Percentiles rank a stretch among this genome's conserved stretches.
These are phyloP conservation scores for Stachybotrys chartarum DNA, from an alignment of 2,329 filamentous ascomycete species.

Conservation along the genomic window DNA sequence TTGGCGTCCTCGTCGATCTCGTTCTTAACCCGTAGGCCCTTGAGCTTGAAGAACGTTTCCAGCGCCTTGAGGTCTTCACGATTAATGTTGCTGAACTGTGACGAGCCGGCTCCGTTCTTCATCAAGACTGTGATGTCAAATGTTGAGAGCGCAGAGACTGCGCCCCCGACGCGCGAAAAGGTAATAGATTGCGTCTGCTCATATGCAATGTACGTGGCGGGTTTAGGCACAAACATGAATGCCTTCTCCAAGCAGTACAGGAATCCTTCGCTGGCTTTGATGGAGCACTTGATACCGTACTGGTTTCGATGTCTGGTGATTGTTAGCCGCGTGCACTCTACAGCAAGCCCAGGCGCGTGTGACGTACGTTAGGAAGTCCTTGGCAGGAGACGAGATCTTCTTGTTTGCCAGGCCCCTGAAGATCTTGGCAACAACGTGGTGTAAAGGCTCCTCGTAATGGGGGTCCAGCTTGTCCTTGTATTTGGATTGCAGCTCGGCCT, in stretches of 20 bases:
- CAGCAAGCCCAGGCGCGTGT: neutral
- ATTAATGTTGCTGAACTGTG: constrained; percentile 99
- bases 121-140: constrained; percentile 94
- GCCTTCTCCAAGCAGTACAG: constrained; percentile 96
- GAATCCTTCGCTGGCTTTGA: constrained; percentile 98
- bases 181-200: constrained; percentile 88
- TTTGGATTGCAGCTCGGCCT: constrained; percentile 72
- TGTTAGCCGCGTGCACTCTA: neutral
- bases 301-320: constrained; percentile 71
- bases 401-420: constrained; percentile 93
- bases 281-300: constrained; percentile 97
- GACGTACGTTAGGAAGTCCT: constrained; percentile 75
- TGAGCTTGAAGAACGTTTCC: constrained; percentile 96
- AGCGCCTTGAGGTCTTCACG: constrained; percentile 93
- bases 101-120: constrained; percentile 79
- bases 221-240: constrained; percentile 98
- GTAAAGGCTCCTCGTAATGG: constrained; percentile 89
- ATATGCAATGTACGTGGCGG: constrained; percentile 92
- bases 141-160: constrained; percentile 86
- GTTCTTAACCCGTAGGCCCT: constrained; percentile 93
- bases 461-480: constrained; percentile 86
- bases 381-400: constrained; percentile 88
- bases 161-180: constrained; percentile 91
- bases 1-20: constrained; percentile 94
- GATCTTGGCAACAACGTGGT: constrained; percentile 89